phyloP scores from a whole-genome alignment of 2,329 filamentous ascomycete genomes.

The Fusarium redolens region DNA sequence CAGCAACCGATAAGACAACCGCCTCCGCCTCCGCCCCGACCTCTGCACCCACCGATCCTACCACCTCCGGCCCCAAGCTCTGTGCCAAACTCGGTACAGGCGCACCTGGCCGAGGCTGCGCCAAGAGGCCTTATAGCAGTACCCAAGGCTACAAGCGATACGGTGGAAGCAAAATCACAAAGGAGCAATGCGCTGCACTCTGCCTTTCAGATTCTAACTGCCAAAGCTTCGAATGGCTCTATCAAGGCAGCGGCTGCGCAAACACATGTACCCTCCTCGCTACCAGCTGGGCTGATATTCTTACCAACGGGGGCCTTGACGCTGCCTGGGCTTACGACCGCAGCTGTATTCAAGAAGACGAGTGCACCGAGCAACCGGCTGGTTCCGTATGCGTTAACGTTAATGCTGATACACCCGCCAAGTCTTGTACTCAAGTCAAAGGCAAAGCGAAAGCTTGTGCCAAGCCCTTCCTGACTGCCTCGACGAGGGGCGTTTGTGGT shows the following conservation, averaged over 20 bases:
- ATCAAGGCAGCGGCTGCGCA: slow-evolving; percentile 18
- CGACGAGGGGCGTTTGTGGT: slow-evolving; percentile 13
- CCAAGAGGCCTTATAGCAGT: slow-evolving; percentile 32
- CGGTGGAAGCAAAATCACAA: slow-evolving; percentile 20
- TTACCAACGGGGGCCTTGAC: slow-evolving; percentile 12
- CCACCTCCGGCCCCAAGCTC: slow-evolving; percentile 9
- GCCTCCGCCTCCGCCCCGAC: not conserved
- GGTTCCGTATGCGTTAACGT: slow-evolving; percentile 30
- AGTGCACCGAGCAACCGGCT: slow-evolving; percentile 20
- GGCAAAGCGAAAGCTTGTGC: slow-evolving; percentile 34
- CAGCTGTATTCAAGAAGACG: slow-evolving; percentile 23
- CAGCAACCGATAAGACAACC: not conserved
- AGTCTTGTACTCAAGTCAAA: slow-evolving; percentile 16
- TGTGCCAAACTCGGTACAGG: slow-evolving; percentile 29
- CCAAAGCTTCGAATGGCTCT: slow-evolving; percentile 37
- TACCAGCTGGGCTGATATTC: not conserved
- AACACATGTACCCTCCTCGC: slow-evolving; percentile 33
- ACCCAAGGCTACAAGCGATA: slow-evolving; percentile 31
- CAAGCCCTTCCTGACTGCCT: slow-evolving; percentile 27
- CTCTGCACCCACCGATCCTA: not conserved
- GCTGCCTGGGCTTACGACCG: slow-evolving; percentile 33
- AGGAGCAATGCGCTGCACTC: slow-evolving; percentile 34
- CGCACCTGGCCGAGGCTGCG: slow-evolving; percentile 28
- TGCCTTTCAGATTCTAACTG: slow-evolving; percentile 31
- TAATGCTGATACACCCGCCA: slow-evolving; percentile 31